Evolutionary conservation across 257 asterid genomes (phyloP).

Genomic region (Capsicum rhomboideum): DNA sequence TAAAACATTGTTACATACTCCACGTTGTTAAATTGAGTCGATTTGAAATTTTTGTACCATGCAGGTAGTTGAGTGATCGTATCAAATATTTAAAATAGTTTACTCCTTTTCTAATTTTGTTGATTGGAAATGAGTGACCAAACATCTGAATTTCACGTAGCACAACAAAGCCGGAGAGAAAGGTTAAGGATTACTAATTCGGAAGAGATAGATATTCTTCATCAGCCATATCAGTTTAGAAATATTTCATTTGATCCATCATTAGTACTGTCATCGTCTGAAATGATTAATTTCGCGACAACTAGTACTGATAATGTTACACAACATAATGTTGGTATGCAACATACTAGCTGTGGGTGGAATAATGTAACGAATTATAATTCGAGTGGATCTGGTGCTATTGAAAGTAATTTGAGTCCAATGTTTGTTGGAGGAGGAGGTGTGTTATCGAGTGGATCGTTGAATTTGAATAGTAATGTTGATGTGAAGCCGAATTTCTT

Average conservation of each 20-base stretch:
- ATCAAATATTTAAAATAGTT: neutral
- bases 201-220: slow-evolving; percentile 16
- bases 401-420: slow-evolving; percentile 11
- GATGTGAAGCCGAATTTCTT: slow-evolving; percentile 22
- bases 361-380: neutral
- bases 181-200: slow-evolving; percentile 35
- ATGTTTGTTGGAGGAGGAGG: slow-evolving; percentile 16
- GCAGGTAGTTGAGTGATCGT: neutral
- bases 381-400: too few relatives aligned
- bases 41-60: neutral
- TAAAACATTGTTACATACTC: too few relatives aligned
- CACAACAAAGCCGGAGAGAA: slow-evolving; percentile 72
- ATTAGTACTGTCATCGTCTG: slow-evolving; percentile 20
- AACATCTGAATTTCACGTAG: slow-evolving; percentile 52
- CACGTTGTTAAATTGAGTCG: too few relatives aligned
- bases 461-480: slow-evolving; percentile 9
- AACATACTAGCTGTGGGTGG: slow-evolving; percentile 19
- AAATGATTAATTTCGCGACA: slow-evolving; percentile 19
- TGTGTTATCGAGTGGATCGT: neutral
- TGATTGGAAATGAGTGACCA: slow-evolving; percentile 33
- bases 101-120: neutral
- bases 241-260: slow-evolving; percentile 25
- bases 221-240: slow-evolving; percentile 16
- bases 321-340: neutral
- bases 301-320: neutral